A percentile compares a stretch with the other conserved stretches of the same genome.
phyloP scores from a whole-genome alignment of 768 basidiomycete species.

The Psilocybe cyanescens region DNA sequence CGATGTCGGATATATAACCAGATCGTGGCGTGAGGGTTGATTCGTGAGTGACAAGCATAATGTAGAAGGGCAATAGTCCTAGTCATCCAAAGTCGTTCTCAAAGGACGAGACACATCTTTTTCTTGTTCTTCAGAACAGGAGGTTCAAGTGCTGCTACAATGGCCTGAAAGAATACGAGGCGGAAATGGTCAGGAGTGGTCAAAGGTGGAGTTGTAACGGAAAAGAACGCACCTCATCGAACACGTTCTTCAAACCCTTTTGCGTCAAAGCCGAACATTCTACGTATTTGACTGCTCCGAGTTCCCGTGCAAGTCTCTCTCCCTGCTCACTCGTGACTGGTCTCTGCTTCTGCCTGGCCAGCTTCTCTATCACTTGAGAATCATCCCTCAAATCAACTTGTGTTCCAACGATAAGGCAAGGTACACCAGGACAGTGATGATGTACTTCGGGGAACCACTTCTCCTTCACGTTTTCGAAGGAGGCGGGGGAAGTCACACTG shows the following conservation, averaged over 20 bases:
- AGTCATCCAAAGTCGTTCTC: conserved; percentile 42
- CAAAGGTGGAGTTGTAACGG: conserved; percentile 13
- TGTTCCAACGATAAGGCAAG: conserved; percentile 98
- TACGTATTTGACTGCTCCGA: conserved; percentile 98
- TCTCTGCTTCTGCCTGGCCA: conserved; percentile 94
- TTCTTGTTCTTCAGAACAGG: conserved; percentile 79
- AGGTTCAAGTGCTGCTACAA: conserved; percentile 97
- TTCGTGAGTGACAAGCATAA: conserved; percentile 38
- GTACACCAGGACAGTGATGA: conserved; percentile 99
- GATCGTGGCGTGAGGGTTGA: conserved; percentile 43
- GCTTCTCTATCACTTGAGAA: conserved; percentile 90
- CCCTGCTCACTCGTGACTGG: conserved; percentile 89
- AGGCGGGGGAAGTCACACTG: conserved; percentile 97
- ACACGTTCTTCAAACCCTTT: conserved; percentile 99
- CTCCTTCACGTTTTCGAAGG: conserved; percentile 99
- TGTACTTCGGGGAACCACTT: conserved; percentile 99
- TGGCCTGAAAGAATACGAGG: conserved; percentile 66
- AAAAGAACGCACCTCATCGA: conserved; percentile 86
- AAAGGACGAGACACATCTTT: conserved; percentile 85
- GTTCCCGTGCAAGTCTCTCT: conserved; percentile 93
- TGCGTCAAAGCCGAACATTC: conserved; percentile 99
- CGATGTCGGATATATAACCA: conserved; percentile 49
- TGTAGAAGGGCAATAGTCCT: conserved; percentile 28
- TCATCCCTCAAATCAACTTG: conserved; percentile 98
- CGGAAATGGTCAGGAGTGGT: conserved; percentile 9